Evolutionary conservation across 2,329 filamentous ascomycete species (phyloP), one percentile per base, ranked within the genome.

Genomic region (Raffaelea deltoideospora): DNA sequence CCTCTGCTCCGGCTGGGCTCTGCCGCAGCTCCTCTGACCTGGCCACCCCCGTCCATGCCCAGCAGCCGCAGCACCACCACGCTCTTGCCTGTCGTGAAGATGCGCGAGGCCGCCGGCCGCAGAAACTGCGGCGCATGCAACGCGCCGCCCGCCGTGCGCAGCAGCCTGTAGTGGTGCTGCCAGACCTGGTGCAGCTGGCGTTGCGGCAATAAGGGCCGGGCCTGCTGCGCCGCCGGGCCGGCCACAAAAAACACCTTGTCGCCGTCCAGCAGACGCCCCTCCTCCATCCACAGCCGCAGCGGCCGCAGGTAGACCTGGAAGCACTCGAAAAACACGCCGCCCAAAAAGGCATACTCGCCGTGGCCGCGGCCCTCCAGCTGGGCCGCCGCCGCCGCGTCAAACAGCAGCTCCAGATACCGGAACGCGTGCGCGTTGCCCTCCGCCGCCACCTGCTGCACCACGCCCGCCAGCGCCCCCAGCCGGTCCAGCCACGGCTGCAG

Each of bases 51-150:
- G n/a, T n/a, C n/a, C n/a, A n/a, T n/a, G 29, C 76, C 72, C 10
- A 94, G 63, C 33, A 79, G 71, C 41, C 77, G 78, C n/a, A 95
- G 59, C 31, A 95, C 79, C 1, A 90, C 73, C 38, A 90, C 77
- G 47, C 80, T 92, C 56, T 95, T 95, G 0, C 88, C 88, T 2
- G 84, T 78, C 1, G 78, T 85, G 48, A 94, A 88, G 27, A 95
- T 84, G 43, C 76, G 80, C 19, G 63, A 59, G 1, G 73, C 74
- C 2, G 77, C 71, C 3, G 77, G 67, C 28, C 76, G 72, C 5
- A 95, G 64, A 45, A 94, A 95, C 3, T 60, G 66, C 0, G 88
- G 87, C 0, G 79, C 76, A 47, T 79, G 74, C 1, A 86, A 54
- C 2, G 59, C 57, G 14, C 76, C 74, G 30, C 73, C 62, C 3